A percentile compares a stretch with the other conserved stretches of the same genome.
Conservation (phyloP, 2,329 filamentous ascomycete species). For the Ophiocordyceps unilateralis region DNA sequence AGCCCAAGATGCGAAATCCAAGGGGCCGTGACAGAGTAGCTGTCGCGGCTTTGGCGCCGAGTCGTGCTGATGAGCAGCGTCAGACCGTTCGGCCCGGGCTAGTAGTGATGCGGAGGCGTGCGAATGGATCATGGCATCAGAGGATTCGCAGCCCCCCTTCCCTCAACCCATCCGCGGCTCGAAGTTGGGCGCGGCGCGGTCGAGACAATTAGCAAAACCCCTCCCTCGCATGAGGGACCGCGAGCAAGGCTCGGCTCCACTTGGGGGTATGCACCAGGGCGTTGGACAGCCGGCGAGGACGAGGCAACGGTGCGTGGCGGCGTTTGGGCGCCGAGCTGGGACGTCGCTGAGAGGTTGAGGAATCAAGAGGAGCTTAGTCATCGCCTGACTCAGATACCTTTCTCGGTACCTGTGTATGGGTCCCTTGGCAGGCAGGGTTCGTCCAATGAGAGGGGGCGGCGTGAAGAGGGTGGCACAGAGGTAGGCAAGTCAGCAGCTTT, state of each 20-base stretch:
- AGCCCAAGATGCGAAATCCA: neutral
- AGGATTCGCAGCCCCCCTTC: neutral
- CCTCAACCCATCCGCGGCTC: neutral
- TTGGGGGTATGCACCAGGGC: neutral
- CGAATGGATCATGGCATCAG: slow-evolving; percentile 1
- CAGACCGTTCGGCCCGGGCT: neutral
- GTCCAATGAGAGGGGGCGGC: neutral
- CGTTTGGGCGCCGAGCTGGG: neutral
- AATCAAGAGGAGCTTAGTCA: neutral
- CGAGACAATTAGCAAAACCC: neutral
- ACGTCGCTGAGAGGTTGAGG: slow-evolving; percentile 1
- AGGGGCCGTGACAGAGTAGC: neutral
- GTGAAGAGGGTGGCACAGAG: neutral
- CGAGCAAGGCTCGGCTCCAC: neutral
- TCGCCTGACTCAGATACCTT: neutral
- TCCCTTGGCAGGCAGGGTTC: neutral
- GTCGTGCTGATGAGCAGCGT: neutral
- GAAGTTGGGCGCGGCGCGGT: neutral
- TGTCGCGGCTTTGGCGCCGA: neutral
- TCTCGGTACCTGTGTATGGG: too few relatives aligned
- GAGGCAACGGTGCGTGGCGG: neutral
- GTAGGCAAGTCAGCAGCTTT: neutral
- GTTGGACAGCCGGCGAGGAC: neutral
- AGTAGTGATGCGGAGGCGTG: neutral
- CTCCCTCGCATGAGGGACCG: neutral